Evolutionary conservation across 2,329 filamentous ascomycete genomes (phyloP).

Genomic region (Hypomyces rosellus): DNA sequence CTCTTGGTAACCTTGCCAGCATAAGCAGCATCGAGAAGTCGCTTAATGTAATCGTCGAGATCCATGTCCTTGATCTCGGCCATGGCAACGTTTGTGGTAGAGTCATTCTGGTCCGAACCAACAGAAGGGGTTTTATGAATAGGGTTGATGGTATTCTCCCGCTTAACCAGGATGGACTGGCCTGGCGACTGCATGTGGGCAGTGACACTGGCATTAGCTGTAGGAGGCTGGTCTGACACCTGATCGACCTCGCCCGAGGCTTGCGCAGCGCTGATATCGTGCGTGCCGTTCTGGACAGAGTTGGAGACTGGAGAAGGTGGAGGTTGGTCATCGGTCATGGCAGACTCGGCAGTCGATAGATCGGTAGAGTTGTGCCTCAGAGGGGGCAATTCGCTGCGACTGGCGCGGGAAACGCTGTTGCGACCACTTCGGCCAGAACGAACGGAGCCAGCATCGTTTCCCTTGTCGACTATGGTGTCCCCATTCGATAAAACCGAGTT

Average conservation of each 20-base stretch:
- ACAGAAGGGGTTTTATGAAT: conserved; percentile 45
- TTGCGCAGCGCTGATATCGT: conserved; percentile 75
- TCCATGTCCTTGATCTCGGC: conserved; percentile 88
- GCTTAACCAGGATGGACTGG: conserved; percentile 83
- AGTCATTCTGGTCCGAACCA: conserved; percentile 36
- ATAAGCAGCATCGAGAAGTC: conserved; percentile 89
- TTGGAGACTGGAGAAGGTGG: conserved; percentile 88
- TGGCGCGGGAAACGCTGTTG: conserved; percentile 40
- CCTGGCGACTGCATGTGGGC: conserved; percentile 63
- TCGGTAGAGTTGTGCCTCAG: conserved; percentile 37
- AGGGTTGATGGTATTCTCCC: conserved; percentile 64
- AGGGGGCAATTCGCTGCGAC: conserved; percentile 39
- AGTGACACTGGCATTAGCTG: conserved; percentile 53
- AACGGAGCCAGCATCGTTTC: conserved; percentile 64
- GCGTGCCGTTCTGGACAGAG: conserved; percentile 62
- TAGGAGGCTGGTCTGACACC: conserved; percentile 84
- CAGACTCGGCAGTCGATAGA: conserved; percentile 35
- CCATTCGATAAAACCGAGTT: conserved; percentile 63
- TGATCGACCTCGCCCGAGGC: conserved; percentile 86
- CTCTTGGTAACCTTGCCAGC: conserved; percentile 96
- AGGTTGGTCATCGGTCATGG: conserved; percentile 46
- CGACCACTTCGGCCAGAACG: conserved; percentile 60
- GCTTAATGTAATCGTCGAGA: conserved; percentile 93
- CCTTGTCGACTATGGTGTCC: conserved; percentile 54
- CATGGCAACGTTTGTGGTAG: conserved; percentile 63